These are phyloP conservation scores for Sextonia rubra DNA, from an alignment of 164 flowering plant genomes.

Conservation along the genomic window DNA sequence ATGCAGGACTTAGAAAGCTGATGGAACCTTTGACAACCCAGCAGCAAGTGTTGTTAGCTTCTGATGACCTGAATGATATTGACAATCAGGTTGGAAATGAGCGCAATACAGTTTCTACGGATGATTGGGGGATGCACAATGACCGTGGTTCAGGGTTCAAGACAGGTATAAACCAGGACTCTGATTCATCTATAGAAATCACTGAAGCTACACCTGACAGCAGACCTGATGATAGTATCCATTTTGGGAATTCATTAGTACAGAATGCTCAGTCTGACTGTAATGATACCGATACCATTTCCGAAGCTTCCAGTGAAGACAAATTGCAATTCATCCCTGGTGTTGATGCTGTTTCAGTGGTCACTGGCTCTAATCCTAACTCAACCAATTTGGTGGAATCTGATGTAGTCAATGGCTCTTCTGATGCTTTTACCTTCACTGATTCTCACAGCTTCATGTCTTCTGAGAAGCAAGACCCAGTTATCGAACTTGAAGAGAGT, in stretches of 20 bases:
- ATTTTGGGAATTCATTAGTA: constrained; percentile 11
- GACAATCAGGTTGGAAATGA: constrained; percentile 23
- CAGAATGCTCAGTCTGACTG: constrained; percentile 22
- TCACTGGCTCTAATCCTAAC: constrained; percentile 20
- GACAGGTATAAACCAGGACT: constrained; percentile 44
- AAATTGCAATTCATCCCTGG: constrained; percentile 29
- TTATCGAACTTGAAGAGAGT: constrained; percentile 28
- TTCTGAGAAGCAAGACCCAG: constrained; percentile 19
- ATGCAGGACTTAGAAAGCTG: constrained; percentile 44
- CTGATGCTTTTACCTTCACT: constrained; percentile 22
- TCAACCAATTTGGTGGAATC: constrained; percentile 23
- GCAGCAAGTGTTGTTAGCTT: constrained; percentile 38
- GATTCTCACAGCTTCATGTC: constrained; percentile 22
- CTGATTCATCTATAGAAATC: constrained; percentile 36
- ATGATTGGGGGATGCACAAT: constrained; percentile 21
- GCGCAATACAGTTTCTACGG: constrained; percentile 8
- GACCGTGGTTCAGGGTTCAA: constrained; percentile 24
- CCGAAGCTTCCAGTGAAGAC: constrained; percentile 27
- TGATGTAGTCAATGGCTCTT: constrained; percentile 23
- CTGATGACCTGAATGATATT: constrained; percentile 27
- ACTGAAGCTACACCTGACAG: constrained; percentile 32
- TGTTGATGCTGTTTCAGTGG: constrained; percentile 27
- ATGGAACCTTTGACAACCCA: constrained; percentile 58
- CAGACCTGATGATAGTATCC: constrained; percentile 28
- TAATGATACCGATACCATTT: constrained; percentile 23